phyloP scores from a whole-genome alignment of 768 basidiomycete species.

The Leccinum aurantiacum region DNA sequence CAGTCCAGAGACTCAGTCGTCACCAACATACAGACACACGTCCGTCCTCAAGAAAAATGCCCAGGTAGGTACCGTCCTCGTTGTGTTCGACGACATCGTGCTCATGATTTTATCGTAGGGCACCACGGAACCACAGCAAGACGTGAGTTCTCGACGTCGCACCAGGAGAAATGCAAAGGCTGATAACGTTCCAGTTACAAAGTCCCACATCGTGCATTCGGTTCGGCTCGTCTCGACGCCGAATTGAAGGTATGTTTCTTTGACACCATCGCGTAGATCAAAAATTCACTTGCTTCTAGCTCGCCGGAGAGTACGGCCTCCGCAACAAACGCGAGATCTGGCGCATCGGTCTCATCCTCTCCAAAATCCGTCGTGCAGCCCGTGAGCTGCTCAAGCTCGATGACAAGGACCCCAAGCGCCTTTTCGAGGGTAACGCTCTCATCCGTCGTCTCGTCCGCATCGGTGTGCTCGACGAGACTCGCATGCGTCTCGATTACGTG shows the following conservation, averaged over 20 bases:
- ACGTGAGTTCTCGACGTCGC: slow-evolving; percentile 87
- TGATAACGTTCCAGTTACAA: slow-evolving; percentile 80
- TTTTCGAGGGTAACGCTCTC: slow-evolving; percentile 98
- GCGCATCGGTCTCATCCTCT: slow-evolving; percentile 97
- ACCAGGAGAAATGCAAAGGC: slow-evolving; percentile 56
- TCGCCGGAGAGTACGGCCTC: slow-evolving; percentile 99
- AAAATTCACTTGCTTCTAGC: slow-evolving; percentile 47
- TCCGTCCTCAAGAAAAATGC: slow-evolving; percentile 73
- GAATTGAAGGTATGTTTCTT: slow-evolving; percentile 83
- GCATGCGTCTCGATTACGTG: slow-evolving; percentile 99
- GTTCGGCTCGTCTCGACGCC: slow-evolving; percentile 97
- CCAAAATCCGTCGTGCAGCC: slow-evolving; percentile 99
- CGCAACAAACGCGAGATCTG: slow-evolving; percentile 99
- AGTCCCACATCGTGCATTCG: slow-evolving; percentile 97
- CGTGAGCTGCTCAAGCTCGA: slow-evolving; percentile 99
- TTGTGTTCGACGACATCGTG: slow-evolving; percentile 1
- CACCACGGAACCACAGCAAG: slow-evolving; percentile 90
- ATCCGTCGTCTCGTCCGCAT: slow-evolving; percentile 97
- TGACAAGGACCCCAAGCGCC: slow-evolving; percentile 98
- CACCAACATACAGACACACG: slow-evolving; percentile 34
- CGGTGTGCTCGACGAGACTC: slow-evolving; percentile 97
- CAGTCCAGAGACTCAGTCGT: slow-evolving; percentile 29
- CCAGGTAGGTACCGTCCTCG: slow-evolving; percentile 74
- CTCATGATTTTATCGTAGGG: slow-evolving; percentile 52
- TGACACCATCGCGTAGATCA: not conserved